Conservation (phyloP, 345 rosid genomes). For the Eutrema yunnanense region DNA sequence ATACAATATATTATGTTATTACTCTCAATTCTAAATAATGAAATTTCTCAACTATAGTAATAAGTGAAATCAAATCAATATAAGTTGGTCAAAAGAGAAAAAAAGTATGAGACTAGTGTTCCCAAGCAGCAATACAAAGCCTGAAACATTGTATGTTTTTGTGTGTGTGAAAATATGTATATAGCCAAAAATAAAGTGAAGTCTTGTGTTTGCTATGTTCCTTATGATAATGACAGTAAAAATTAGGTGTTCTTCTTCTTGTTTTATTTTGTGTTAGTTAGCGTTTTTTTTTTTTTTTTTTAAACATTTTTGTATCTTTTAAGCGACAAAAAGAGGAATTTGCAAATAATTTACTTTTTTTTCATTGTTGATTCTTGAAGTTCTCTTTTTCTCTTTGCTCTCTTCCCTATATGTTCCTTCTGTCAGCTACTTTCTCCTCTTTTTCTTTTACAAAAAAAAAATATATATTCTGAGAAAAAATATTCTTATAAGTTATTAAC, state of each 20-base stretch:
- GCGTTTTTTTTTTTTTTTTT: neutral
- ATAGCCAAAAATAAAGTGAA: constrained; percentile 17
- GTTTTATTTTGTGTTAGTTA: constrained; percentile 14
- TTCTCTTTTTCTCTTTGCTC: constrained; percentile 11
- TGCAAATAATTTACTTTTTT: neutral
- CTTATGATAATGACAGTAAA: constrained; percentile 32
- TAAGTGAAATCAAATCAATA: neutral
- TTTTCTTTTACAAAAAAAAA: neutral
- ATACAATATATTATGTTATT: neutral
- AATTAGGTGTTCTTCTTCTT: constrained; percentile 19
- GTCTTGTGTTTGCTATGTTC: constrained; percentile 25
- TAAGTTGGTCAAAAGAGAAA: constrained; percentile 24
- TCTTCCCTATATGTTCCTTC: constrained; percentile 31
- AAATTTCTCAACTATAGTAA: neutral
- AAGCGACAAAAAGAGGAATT: constrained; percentile 9
- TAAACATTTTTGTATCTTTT: neutral
- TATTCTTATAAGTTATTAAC: neutral
- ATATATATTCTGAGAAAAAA: no score
- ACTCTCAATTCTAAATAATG: neutral
- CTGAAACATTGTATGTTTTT: constrained; percentile 17
- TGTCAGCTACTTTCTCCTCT: constrained; percentile 22
- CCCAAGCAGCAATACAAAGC: constrained; percentile 30
- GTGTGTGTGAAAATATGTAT: constrained; percentile 19
- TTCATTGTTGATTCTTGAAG: constrained; percentile 6
- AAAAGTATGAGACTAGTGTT: constrained; percentile 4